Evolutionary conservation across 2,329 filamentous ascomycete species (phyloP).

Genomic region (Parafenestella ontariensis): DNA sequence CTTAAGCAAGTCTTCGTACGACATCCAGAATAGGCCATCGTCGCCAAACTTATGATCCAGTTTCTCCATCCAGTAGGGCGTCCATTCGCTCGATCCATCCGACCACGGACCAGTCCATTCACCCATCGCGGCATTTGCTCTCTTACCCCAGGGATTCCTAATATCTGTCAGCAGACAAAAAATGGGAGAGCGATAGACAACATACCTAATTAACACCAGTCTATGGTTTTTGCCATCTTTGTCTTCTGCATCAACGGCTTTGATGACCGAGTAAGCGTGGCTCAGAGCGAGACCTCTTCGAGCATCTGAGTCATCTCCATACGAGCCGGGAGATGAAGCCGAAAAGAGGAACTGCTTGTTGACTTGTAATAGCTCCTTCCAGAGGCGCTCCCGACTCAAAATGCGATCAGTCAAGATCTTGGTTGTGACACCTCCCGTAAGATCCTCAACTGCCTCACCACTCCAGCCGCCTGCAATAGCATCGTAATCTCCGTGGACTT

Average conservation of each 20-base stretch:
- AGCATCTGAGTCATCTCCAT: constrained; percentile 66
- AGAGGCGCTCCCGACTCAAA: constrained; percentile 79
- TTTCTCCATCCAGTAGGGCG: constrained; percentile 75
- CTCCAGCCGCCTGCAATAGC: constrained; percentile 73
- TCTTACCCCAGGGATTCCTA: constrained; percentile 81
- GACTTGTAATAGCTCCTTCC: constrained; percentile 77
- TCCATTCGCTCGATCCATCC: constrained; percentile 86
- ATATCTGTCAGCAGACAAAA: neutral
- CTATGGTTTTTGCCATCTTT: constrained; percentile 50
- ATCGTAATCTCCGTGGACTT: constrained; percentile 80
- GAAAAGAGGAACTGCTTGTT: constrained; percentile 81
- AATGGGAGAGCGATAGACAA: constrained; percentile 21
- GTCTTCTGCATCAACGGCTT: constrained; percentile 62
- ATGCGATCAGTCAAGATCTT: constrained; percentile 73
- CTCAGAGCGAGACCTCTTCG: constrained; percentile 52
- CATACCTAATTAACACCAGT: constrained; percentile 66
- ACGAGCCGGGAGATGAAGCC: constrained; percentile 60
- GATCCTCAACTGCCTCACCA: constrained; percentile 63
- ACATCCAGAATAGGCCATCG: constrained; percentile 72
- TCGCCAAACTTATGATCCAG: constrained; percentile 76
- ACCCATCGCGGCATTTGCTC: constrained; percentile 41
- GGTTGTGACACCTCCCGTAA: constrained; percentile 72
- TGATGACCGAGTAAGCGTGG: constrained; percentile 65
- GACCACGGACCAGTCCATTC: constrained; percentile 85
- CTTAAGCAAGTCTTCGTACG: constrained; percentile 63